Conservation (phyloP, 169 alveolate genomes). For the Plasmodium billcollinsi region DNA sequence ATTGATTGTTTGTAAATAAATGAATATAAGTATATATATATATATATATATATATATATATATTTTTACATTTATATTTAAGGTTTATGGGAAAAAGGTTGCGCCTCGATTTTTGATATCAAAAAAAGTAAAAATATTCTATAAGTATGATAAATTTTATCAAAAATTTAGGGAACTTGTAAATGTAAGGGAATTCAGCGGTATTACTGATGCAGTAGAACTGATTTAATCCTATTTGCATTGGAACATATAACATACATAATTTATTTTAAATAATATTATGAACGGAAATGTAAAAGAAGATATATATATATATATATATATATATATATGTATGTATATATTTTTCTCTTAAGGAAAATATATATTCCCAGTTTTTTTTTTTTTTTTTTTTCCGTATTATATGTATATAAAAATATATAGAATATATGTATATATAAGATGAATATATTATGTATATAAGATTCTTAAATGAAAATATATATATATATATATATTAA, state of each 20-base stretch:
- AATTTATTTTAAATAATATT: too few relatives aligned
- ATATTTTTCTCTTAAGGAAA: too few relatives aligned
- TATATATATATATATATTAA: too few relatives aligned
- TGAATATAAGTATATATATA: neutral
- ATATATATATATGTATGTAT: too few relatives aligned
- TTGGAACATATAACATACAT: neutral
- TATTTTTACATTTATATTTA: neutral
- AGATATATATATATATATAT: too few relatives aligned
- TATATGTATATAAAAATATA: too few relatives aligned
- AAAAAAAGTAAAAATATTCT: constrained; percentile 46
- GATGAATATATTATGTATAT: too few relatives aligned
- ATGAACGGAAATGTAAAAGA: too few relatives aligned
- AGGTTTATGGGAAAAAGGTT: constrained; percentile 72
- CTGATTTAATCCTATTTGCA: constrained; percentile 15
- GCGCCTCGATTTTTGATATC: constrained; percentile 72
- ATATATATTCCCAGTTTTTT: too few relatives aligned
- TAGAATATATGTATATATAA: too few relatives aligned
- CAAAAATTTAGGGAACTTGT: constrained; percentile 60
- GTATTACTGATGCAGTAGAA: constrained; percentile 73
- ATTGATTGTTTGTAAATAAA: neutral
- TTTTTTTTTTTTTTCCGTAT: too few relatives aligned
- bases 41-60: neutral
- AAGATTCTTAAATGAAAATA: too few relatives aligned
- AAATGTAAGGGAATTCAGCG: constrained; percentile 66
- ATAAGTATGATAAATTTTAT: constrained; percentile 56